Base-by-base conservation (phyloP, 352 stramenopile species). In the Globisporangium lucens region DNA sequence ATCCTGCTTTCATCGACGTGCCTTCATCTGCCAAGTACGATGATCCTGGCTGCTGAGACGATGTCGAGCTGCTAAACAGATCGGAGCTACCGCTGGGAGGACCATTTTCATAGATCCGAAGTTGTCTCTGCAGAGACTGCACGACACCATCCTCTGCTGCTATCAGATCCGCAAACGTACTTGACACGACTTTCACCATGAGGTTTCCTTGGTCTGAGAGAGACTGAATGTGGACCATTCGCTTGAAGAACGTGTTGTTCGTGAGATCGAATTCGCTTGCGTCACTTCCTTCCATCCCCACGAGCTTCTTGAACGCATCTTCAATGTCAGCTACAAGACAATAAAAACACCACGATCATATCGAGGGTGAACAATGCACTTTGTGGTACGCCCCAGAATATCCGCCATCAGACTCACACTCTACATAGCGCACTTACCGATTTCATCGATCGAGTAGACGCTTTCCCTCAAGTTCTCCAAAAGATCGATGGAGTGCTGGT, bases 161-260 rank as follows among this genome's bases (percentile, higher is more conserved):
- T 65, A 90, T 90, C 9, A 91, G 67, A 43, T 91, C 85, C 6
- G 68, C 68, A 52, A 93, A 70, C 20, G 81, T 79, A 2, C 70
- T 61, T n/a, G 75, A 77, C 6, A 93, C 83, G 2, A 79, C 68
- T 29, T 67, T 72, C 57, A 91, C 73, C 66, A 87, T 87, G n/a
- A 75, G 61, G 36, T 90, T 76, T 3, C 83, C 85, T 20, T 80
- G 77, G 43, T 93, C 85, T 0, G 83, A 91, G 70, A 92, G 85
- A 4, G 66, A 63, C 55, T 95, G 82, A 49, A 90, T 83, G 62
- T 90, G 78, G 12, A 74, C 76, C 71, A 93, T 89, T 2, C 82
- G 82, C 52, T 84, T 70, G 64, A 83, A 91, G 43, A 87, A 91
- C 8, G 80, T 65, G 38, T 91, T 93, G 49, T 76, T 82, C 12